Evolutionary conservation across 192 early-diverging fungal genomes (phyloP).

Genomic region (Coemansia sp.): DNA sequence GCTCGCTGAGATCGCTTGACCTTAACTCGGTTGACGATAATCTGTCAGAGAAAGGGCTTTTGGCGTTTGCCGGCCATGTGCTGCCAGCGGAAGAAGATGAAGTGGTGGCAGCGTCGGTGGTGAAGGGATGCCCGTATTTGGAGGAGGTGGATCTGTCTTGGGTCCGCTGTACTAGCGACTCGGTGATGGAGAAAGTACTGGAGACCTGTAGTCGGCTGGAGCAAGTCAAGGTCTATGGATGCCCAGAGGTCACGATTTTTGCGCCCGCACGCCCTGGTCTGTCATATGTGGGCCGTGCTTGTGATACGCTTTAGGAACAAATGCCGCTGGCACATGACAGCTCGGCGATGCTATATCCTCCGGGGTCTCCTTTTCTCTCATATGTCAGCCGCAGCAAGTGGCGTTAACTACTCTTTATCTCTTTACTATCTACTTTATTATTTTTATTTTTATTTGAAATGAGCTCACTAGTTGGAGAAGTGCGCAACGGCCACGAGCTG

Average conservation of each 20-base stretch:
- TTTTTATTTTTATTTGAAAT: background rate
- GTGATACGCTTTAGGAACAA: slow-evolving; percentile 54
- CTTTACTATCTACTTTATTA: too few relatives aligned
- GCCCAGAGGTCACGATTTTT: slow-evolving; percentile 63
- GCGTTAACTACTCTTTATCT: background rate
- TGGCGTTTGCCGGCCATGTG: slow-evolving; percentile 52
- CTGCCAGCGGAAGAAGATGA: background rate
- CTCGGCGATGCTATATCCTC: background rate
- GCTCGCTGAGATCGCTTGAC: slow-evolving; percentile 58
- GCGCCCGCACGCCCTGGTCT: slow-evolving; percentile 58
- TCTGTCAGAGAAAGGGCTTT: slow-evolving; percentile 61
- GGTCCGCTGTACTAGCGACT: slow-evolving; percentile 76
- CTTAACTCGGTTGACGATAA: slow-evolving; percentile 75
- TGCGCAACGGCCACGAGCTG: slow-evolving; percentile 61
- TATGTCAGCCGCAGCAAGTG: background rate
- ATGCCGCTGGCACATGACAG: slow-evolving; percentile 1
- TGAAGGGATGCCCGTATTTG: slow-evolving; percentile 53
- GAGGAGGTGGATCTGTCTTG: slow-evolving; percentile 71
- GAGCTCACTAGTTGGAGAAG: slow-evolving; percentile 22
- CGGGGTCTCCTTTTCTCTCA: background rate
- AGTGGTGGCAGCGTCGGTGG: background rate
- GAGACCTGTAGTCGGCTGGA: slow-evolving; percentile 53
- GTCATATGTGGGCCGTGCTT: slow-evolving; percentile 60
- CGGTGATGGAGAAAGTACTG: slow-evolving; percentile 64
- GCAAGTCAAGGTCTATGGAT: slow-evolving; percentile 73